Conservation (phyloP, 129 eudicot genomes). For the Smallanthus sonchifolius region DNA sequence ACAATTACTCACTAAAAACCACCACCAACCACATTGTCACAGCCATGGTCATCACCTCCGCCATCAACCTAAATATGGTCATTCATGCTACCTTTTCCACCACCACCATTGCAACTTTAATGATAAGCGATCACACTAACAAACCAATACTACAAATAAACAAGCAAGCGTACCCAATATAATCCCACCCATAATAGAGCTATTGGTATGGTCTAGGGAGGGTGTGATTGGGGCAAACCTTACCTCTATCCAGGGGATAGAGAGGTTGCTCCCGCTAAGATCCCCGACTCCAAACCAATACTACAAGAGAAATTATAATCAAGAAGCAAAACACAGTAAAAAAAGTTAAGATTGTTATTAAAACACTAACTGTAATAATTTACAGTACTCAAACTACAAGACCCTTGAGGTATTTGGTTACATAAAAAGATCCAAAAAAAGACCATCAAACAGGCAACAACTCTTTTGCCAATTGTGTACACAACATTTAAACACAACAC, state of each 20-base stretch:
- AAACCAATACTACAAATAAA: not conserved
- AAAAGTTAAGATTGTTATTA: conserved; percentile 57
- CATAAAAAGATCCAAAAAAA: conserved; percentile 31
- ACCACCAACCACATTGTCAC: not conserved
- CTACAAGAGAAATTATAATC: conserved; percentile 1
- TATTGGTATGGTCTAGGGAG: no score
- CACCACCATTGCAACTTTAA: conserved; percentile 3
- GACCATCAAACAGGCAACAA: conserved; percentile 41
- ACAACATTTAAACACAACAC: conserved; percentile 31
- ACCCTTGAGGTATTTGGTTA: conserved; percentile 45
- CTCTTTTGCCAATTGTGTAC: conserved; percentile 56
- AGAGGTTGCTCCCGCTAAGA: no score
- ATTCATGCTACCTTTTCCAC: not conserved
- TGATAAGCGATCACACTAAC: not conserved
- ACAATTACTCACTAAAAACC: no score
- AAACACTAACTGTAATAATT: conserved; percentile 63
- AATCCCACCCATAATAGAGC: no score
- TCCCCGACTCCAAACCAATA: not conserved
- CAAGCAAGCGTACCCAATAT: no score
- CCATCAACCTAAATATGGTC: not conserved
- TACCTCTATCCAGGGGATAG: no score
- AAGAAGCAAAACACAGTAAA: conserved; percentile 13
- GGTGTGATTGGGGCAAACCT: no score
- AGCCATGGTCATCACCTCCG: not conserved
- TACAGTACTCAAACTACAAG: conserved; percentile 65